phyloP scores from a whole-genome alignment of 169 alveolate genomes.

The Plasmodium sp. region DNA sequence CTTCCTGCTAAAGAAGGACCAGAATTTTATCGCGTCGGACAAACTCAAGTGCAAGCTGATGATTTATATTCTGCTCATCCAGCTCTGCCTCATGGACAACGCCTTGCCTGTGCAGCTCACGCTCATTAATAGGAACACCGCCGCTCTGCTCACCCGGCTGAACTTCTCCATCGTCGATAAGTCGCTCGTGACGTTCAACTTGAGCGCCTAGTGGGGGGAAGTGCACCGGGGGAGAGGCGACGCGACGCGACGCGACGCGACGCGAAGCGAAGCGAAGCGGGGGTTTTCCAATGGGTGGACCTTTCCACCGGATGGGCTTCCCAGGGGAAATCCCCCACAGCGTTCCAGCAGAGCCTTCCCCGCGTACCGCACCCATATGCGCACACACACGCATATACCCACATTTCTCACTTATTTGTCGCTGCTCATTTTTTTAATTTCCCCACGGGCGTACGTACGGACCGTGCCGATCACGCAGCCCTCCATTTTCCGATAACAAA shows the following conservation, averaged over 20 bases:
- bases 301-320: neutral
- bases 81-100: conserved; percentile 51
- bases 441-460: neutral
- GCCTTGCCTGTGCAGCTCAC: conserved; percentile 17
- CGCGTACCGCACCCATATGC: neutral
- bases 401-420: neutral
- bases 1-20: conserved; percentile 31
- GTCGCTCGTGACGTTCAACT: conserved; percentile 14
- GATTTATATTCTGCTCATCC: conserved; percentile 35
- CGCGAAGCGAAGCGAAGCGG: neutral
- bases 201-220: neutral
- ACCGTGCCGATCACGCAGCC: neutral
- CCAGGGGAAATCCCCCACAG: neutral
- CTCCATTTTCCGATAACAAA: neutral
- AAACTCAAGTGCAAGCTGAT: conserved; percentile 28
- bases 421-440: neutral
- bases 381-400: neutral
- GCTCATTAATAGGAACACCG: conserved; percentile 12
- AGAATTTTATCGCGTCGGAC: conserved; percentile 22
- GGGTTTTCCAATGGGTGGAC: neutral
- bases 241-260: neutral
- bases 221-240: neutral
- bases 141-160: conserved; percentile 1
- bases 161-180: conserved; percentile 20
- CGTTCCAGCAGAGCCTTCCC: neutral